Percentiles rank a stretch among this genome's conserved stretches.
Evolutionary conservation across 2,329 filamentous ascomycete genomes (phyloP).

Genomic region (Diaporthe vexans): DNA sequence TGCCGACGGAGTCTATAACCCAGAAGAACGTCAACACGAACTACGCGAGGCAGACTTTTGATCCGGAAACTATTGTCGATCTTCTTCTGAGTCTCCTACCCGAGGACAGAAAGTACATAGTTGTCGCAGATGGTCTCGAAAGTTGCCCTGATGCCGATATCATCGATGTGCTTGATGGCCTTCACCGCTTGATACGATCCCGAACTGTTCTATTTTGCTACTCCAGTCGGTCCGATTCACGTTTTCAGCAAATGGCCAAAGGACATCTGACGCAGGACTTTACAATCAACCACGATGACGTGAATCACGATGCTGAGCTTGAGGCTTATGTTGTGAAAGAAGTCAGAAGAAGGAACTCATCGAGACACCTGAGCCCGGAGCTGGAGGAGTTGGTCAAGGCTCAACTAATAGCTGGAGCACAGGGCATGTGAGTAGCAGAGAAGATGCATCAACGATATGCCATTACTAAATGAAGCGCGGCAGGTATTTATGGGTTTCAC

Average conservation of each 20-base stretch:
- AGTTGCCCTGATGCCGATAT: neutral
- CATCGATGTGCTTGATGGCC: neutral
- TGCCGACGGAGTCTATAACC: neutral
- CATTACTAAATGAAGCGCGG: neutral
- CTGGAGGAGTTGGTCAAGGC: neutral
- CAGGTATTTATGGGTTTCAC: constrained; percentile 28
- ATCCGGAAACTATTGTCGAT: constrained; percentile 9
- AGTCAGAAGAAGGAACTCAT: neutral
- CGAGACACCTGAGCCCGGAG: neutral
- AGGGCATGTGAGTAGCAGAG: neutral
- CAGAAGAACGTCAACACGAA: neutral
- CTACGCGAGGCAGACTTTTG: neutral
- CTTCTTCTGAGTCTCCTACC: constrained; percentile 11
- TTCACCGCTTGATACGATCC: neutral
- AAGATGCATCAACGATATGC: neutral
- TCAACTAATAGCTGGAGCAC: neutral
- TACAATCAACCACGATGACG: neutral
- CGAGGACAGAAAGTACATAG: neutral
- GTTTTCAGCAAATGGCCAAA: neutral
- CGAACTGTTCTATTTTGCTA: constrained; percentile 17
- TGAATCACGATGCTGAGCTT: neutral
- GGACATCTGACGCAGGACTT: neutral
- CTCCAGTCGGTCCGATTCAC: constrained; percentile 17
- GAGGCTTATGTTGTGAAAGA: constrained; percentile 13
- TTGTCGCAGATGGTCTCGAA: constrained; percentile 14